Evolutionary conservation across 192 early-diverging fungal species (phyloP).

Genomic region (Coemansia sp.): DNA sequence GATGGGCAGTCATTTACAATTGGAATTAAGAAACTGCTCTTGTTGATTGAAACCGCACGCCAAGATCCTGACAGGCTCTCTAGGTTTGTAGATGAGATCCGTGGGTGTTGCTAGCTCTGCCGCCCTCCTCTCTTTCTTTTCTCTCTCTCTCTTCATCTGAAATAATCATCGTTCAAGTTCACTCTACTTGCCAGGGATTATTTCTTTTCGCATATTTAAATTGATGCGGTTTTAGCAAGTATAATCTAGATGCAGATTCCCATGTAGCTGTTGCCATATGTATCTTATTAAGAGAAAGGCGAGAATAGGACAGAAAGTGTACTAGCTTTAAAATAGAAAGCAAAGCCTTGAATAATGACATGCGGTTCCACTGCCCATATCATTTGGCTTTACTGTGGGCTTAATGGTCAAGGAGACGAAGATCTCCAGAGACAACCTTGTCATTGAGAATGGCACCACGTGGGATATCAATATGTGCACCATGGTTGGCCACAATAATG

Average conservation of each 20-base stretch:
- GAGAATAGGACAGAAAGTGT: too few relatives aligned
- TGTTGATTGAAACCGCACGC: conserved; percentile 87
- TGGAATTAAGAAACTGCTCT: conserved; percentile 89
- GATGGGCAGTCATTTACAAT: conserved; percentile 67
- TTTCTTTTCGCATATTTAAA: too few relatives aligned
- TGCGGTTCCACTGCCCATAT: background rate
- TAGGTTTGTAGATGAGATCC: conserved; percentile 37
- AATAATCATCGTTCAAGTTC: background rate
- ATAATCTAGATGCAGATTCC: too few relatives aligned
- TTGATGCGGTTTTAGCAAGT: too few relatives aligned
- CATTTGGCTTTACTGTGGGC: background rate
- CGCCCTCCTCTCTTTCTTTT: background rate
- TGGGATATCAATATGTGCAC: conserved; percentile 96
- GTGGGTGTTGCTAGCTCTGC: conserved; percentile 19
- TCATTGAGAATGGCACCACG: conserved; percentile 92
- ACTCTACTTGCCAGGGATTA: too few relatives aligned
- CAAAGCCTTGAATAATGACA: background rate
- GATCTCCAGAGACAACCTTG: conserved; percentile 97
- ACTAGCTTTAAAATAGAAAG: background rate
- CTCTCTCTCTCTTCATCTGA: background rate
- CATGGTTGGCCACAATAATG: conserved; percentile 98
- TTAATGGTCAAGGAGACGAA: conserved; percentile 83
- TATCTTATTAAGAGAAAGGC: too few relatives aligned
- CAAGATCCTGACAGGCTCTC: conserved; percentile 65
- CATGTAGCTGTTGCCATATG: too few relatives aligned